Evolutionary conservation across 257 asterid species (phyloP), one percentile per base, ranked within the genome.

Genomic region (Lycium barbarum): DNA sequence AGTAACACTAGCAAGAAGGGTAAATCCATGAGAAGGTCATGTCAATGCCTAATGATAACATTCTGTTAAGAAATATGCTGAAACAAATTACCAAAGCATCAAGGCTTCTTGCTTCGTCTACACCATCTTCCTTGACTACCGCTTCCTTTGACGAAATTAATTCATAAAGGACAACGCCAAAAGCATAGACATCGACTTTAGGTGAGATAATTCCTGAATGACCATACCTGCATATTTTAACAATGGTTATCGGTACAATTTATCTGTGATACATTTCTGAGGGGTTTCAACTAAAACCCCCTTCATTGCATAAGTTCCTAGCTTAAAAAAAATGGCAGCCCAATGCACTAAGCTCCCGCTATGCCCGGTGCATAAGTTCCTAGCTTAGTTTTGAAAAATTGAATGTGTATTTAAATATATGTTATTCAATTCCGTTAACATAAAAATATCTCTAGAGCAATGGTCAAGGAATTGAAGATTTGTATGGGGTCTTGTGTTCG

Each of bases 151-250:
- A 95, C 51, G 99, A 95, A 67, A 95, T 93, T 86, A 94, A 85
- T 90, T 95, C 98, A 51, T 90, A 95, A 83, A 93, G 91, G 74
- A 95, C 98, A 61, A 95, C 98, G 36, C 98, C 98, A 84, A 95
- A 94, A 38, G 98, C 98, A 88, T 91, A 95, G 68, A 95, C 98
- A 58, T 95, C 98, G 14, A 95, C 93, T 93, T 95, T 94, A 45
- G 98, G 97, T 73, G 98, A 90, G 61, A 94, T 92, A 57, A 91
- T 94, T 6, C 99, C 98, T 59, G 92, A 95, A 81, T 89, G 95
- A n/a, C 98, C 99, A 86, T 95, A 95, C 90, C 99, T 95, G 93
- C 88, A 87, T 26, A 88, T 54, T 54, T 54, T 17, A 11, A 6
- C 59, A 13, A 3, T 54, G n/a, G n/a, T 73, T 47, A 73, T 73